Evolutionary conservation across 129 eudicot species (phyloP).

Genomic region (Tagetes erecta): DNA sequence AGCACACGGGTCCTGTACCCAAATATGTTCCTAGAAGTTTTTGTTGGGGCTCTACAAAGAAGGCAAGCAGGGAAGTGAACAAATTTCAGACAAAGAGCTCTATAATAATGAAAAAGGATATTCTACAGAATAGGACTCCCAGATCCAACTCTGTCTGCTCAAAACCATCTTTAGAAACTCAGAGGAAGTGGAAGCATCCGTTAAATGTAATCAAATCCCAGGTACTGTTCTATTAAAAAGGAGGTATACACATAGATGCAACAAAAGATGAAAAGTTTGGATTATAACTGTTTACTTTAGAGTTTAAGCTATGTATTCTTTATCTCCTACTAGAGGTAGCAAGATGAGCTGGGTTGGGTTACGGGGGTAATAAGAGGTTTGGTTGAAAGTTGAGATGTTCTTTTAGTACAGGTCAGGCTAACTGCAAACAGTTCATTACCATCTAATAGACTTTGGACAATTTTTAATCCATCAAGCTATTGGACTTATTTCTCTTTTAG

Average conservation of each 20-base stretch:
- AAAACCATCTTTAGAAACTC: constrained; percentile 25
- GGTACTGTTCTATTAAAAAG: constrained; percentile 20
- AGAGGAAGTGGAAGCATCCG: constrained; percentile 24
- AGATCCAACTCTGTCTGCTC: constrained; percentile 25
- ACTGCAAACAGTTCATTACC: not conserved
- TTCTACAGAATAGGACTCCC: constrained; percentile 5
- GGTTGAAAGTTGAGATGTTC: not conserved
- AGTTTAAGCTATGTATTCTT: constrained; percentile 5
- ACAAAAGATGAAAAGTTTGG: constrained; percentile 3
- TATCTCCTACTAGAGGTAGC: not conserved
- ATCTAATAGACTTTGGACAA: constrained; percentile 3
- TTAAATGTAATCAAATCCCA: constrained; percentile 29
- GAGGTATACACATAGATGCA: not conserved
- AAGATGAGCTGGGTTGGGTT: not conserved
- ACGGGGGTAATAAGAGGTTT: not conserved
- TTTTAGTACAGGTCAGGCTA: not conserved
- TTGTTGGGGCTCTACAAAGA: constrained; percentile 14
- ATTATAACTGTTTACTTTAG: not conserved
- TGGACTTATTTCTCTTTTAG: not conserved
- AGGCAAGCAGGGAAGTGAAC: constrained; percentile 13
- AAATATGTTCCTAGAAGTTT: constrained; percentile 1
- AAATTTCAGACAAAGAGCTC: constrained; percentile 23
- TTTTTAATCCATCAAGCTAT: not conserved
- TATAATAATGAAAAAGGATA: constrained; percentile 20
- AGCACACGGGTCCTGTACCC: constrained; percentile 13